These are phyloP conservation scores for Capillidium heterosporum DNA, from an alignment of 371 early-diverging fungal species.

Conservation along the genomic window DNA sequence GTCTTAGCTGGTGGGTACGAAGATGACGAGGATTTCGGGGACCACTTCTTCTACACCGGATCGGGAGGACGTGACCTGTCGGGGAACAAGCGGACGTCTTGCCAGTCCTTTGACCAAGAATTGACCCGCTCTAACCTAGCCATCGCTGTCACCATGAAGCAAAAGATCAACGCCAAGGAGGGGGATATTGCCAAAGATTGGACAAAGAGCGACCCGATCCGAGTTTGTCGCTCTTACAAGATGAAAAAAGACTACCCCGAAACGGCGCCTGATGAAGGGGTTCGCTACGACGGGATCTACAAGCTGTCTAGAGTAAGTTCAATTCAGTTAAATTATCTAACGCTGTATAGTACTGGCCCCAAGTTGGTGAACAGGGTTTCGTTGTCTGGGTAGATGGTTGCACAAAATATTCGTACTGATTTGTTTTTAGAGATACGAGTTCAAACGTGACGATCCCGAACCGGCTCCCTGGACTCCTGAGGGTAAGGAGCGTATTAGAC, in stretches of 20 bases:
- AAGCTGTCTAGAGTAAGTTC: constrained; percentile 14
- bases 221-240: constrained; percentile 29
- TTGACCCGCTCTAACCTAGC: constrained; percentile 24
- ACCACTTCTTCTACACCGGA: constrained; percentile 33
- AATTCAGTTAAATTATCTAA: too few relatives aligned
- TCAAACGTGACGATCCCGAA: constrained; percentile 38
- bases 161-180: constrained; percentile 14
- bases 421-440: constrained; percentile 20
- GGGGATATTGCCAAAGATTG: constrained; percentile 31
- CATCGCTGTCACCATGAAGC: constrained; percentile 32
- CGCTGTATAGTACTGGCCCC: constrained; percentile 30
- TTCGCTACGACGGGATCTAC: constrained; percentile 47
- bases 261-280: constrained; percentile 26
- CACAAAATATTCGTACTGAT: not conserved
- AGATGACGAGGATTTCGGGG: constrained; percentile 33
- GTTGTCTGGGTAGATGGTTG: constrained; percentile 10
- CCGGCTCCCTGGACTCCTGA: constrained; percentile 38
- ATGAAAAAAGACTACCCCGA: constrained; percentile 18
- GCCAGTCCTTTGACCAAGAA: constrained; percentile 24
- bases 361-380: constrained; percentile 17
- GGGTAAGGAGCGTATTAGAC: constrained; percentile 15
- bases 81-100: constrained; percentile 20
- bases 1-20: constrained; percentile 28
- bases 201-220: constrained; percentile 29
- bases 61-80: constrained; percentile 24